Percentiles rank a stretch among this genome's conserved stretches.
Evolutionary conservation across 495 filamentous ascomycete species (phyloP).

Genomic region (Lepraria neglecta): DNA sequence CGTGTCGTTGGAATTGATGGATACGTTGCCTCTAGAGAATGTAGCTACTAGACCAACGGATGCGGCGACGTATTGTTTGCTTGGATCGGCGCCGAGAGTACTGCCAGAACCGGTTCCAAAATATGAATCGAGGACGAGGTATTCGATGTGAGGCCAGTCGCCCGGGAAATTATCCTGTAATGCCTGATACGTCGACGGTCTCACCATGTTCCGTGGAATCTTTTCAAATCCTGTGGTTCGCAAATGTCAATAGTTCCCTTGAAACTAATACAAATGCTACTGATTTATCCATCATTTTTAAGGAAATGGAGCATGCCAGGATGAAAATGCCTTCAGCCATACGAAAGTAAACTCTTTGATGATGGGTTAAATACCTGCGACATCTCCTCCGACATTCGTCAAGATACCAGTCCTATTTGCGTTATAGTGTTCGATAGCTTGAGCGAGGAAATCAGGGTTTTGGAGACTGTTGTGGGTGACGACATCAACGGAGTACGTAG

Average conservation of each 20-base stretch:
- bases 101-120: slow-evolving; percentile 17
- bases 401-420: neutral
- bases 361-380: neutral
- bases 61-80: slow-evolving; percentile 45
- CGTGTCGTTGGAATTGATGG: slow-evolving; percentile 41
- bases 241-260: slow-evolving; percentile 29
- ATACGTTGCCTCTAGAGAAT: slow-evolving; percentile 49
- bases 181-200: no score
- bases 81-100: slow-evolving; percentile 28
- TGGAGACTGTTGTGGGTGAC: neutral
- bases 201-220: slow-evolving; percentile 8
- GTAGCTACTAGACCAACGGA: slow-evolving; percentile 41
- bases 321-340: no score
- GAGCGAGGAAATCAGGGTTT: slow-evolving; percentile 7
- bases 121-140: slow-evolving; percentile 31
- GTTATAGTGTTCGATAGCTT: neutral
- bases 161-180: no score
- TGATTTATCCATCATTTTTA: no score
- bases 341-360: no score
- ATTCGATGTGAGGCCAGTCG: slow-evolving; percentile 48
- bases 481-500: neutral
- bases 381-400: slow-evolving; percentile 5
- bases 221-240: slow-evolving; percentile 31
- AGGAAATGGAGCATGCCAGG: no score
- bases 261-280: no score